Base-by-base conservation (phyloP, 768 basidiomycete genomes). In the Rhodotorula kratochvilovae region DNA sequence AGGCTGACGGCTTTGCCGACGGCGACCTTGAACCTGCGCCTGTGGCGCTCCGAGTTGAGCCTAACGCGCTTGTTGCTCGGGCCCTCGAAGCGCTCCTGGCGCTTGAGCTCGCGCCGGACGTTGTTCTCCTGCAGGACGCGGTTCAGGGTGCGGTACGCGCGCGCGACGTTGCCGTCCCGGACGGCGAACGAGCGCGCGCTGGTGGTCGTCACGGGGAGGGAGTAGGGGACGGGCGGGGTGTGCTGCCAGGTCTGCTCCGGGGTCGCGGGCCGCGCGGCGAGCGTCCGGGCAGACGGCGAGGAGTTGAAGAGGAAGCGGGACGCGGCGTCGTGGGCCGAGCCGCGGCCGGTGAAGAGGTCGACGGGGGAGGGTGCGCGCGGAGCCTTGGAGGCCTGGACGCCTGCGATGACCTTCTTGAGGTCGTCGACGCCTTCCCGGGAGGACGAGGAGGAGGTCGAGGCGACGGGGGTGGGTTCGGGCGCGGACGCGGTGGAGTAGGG, bases 41-140 rank as follows among this genome's bases (percentile, higher is more conserved):
- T 36, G 57, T 75, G 74, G 53, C 74, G 56, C 66, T 75, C 74
- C 19, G 46, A 51, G 57, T 70, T 71, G 46, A 72, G 61, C 55
- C 74, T 42, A 29, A 69, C 68, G 35, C 74, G 60, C 68, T 68
- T 70, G 59, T 75, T 63, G n/a, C 68, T 67, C 61, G 64, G 63
- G 15, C 65, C 46, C 71, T 75, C 74, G 48, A 71, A 79, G 74
- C 76, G 79, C 77, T 79, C 80, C 78, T 70, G 80, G 76, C 27
- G 71, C 76, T 67, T 79, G 76, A 68, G 77, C 77, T 67, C 76
- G 63, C 56, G 79, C 77, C 43, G 77, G 46, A 62, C 63, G 35
- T 75, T 66, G 59, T 75, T 75, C 53, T 75, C 74, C 48, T 57
- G 64, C 62, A 75, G 33, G 23, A 50, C 46, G 50, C 66, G 64